A percentile compares a stretch with the other conserved stretches of the same genome.
These are phyloP conservation scores for Malus hybrid DNA, from an alignment of 331 rosid genomes.

Conservation along the genomic window DNA sequence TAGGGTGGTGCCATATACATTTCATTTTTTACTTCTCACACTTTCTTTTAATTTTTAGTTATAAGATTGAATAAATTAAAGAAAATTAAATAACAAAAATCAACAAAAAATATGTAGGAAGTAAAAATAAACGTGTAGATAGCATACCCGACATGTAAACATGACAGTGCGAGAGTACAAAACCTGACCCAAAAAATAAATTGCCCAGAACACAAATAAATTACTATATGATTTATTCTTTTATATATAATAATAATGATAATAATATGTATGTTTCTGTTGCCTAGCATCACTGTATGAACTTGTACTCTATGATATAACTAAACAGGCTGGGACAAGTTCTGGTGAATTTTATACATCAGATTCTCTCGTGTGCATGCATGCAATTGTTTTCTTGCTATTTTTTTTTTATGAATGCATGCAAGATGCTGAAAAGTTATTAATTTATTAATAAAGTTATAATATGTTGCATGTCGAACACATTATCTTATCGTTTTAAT, in stretches of 20 bases:
- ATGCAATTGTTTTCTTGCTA: conserved; percentile 40
- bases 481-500: background rate
- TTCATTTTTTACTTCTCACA: too few species aligned
- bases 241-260: background rate
- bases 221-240: background rate
- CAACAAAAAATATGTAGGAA: too few species aligned
- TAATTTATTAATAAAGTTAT: too few species aligned
- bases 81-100: accelerated
- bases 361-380: conserved; percentile 42
- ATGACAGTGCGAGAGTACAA: background rate
- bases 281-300: conserved; percentile 1
- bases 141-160: background rate
- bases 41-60: accelerated
- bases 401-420: conserved; percentile 25
- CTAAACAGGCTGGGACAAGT: conserved; percentile 12
- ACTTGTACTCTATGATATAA: background rate
- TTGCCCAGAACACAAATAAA: background rate
- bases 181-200: background rate
- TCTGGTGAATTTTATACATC: conserved; percentile 13
- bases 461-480: background rate
- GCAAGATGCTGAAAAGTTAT: conserved; percentile 11
- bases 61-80: too few species aligned
- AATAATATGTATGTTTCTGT: background rate
- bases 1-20: background rate
- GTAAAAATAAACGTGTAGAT: too few species aligned